Evolutionary conservation across 768 basidiomycete genomes (phyloP), one percentile per base, ranked within the genome.

Genomic region (Trichaptum fuscoviolaceum): DNA sequence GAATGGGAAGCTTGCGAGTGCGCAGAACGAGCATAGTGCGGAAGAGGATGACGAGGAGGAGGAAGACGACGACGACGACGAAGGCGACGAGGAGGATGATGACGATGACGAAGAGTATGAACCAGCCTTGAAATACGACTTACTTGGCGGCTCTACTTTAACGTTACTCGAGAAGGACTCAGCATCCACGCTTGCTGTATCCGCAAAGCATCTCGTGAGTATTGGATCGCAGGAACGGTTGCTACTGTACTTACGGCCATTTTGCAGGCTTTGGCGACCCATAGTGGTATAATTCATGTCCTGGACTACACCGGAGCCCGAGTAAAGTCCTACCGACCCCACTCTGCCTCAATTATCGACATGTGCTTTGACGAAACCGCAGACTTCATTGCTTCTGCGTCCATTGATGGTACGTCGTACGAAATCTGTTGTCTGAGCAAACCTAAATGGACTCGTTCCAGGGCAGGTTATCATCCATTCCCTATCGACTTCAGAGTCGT

Each of bases 391-490:
- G 95, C 90, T 1, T 95, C 94, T 7, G 91, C 96, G 0, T 95
- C 94, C 3, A 87, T 96, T 69, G 96, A 99, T 77, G 96, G 96
- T 93, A 75, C 78, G 85, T 72, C 15, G 17, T 7, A 8, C 59
- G 12, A 7, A n/a, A 57, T 20, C 57, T 60, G 12, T 6, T 27
- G 12, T 23, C 57, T 27, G 26, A 7, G 17, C 20, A 59, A 8
- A 63, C 10, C 18, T 63, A 20, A 67, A 52, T 57, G 23, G 36
- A 52, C 65, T 20, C 25, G n/a, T 71, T 71, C 71, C 75, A 97
- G 96, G 96, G 79, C 93, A 95, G 82, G 90, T 96, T 67, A 86
- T 92, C 69, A 87, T 98, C 62, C 89, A 91, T 71, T 94, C 95
- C 0, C 76, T 94, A 12, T 87, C 89, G 20, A 87, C 87, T 2